phyloP scores from a whole-genome alignment of 345 rosid genomes.

The Rhodamnia argentea region DNA sequence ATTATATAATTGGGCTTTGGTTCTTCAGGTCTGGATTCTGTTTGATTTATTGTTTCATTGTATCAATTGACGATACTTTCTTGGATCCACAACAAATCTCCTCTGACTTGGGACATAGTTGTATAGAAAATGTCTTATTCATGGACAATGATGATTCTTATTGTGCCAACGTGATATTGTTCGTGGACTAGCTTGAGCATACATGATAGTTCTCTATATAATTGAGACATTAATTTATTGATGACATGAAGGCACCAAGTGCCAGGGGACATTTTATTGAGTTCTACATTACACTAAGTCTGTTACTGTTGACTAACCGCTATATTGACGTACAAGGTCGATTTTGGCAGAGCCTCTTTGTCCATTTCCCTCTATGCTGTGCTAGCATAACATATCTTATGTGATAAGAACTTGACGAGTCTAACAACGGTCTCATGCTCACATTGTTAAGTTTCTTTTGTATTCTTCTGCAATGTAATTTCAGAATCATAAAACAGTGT shows the following conservation, averaged over 20 bases:
- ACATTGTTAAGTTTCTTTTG: not conserved
- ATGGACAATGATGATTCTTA: not conserved
- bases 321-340: not conserved
- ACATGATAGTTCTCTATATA: not conserved
- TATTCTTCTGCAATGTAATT: not conserved
- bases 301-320: not conserved
- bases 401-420: not conserved
- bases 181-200: not conserved
- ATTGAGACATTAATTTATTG: not conserved
- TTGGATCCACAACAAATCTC: not conserved
- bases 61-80: not conserved
- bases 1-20: conserved; percentile 95
- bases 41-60: not conserved
- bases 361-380: not conserved
- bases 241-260: not conserved
- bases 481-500: not conserved
- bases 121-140: not conserved
- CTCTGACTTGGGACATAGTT: not conserved
- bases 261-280: not conserved
- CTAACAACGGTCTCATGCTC: not conserved
- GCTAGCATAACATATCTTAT: not conserved
- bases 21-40: conserved; percentile 71
- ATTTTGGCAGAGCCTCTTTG: not conserved
- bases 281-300: not conserved
- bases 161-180: not conserved